phyloP scores from a whole-genome alignment of 345 rosid species.

The Abelmoschus esculentus region DNA sequence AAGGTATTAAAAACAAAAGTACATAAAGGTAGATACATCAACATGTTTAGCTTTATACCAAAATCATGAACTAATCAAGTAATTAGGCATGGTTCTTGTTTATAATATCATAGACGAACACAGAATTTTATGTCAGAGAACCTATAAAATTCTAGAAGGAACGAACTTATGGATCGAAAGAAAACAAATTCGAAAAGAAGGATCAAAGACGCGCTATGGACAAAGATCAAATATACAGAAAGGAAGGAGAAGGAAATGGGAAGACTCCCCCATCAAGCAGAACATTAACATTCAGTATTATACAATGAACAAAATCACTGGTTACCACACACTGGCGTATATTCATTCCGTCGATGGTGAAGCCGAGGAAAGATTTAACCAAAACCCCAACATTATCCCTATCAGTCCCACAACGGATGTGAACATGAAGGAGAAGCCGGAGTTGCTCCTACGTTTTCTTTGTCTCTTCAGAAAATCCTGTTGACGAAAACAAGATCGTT shows the following conservation, averaged over 20 bases:
- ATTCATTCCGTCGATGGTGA: constrained; percentile 16
- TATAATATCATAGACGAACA: too few species aligned
- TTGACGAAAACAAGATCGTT: neutral
- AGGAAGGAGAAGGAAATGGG: neutral
- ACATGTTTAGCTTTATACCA: too few species aligned
- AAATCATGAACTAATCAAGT: too few species aligned
- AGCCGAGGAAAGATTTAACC: constrained; percentile 59
- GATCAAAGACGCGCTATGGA: constrained; percentile 7
- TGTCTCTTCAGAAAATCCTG: constrained; percentile 70
- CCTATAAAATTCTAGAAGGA: too few species aligned
- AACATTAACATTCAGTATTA: constrained; percentile 16
- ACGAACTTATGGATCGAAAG: constrained; percentile 24
- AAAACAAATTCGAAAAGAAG: constrained; percentile 9
- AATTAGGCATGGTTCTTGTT: too few species aligned
- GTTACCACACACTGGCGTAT: neutral
- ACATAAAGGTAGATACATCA: too few species aligned
- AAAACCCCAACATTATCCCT: constrained; percentile 70
- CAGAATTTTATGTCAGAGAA: too few species aligned
- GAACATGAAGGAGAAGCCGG: constrained; percentile 61
- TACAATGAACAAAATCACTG: constrained; percentile 16
- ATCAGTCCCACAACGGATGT: constrained; percentile 71
- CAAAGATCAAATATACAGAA: neutral
- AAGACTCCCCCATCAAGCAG: neutral
- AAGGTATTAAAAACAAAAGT: too few species aligned
- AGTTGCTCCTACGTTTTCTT: constrained; percentile 40